A percentile compares a stretch with the other conserved stretches of the same genome.
These are phyloP conservation scores for Penicillium verhagenii DNA, from an alignment of 495 filamentous ascomycete genomes.

Conservation along the genomic window DNA sequence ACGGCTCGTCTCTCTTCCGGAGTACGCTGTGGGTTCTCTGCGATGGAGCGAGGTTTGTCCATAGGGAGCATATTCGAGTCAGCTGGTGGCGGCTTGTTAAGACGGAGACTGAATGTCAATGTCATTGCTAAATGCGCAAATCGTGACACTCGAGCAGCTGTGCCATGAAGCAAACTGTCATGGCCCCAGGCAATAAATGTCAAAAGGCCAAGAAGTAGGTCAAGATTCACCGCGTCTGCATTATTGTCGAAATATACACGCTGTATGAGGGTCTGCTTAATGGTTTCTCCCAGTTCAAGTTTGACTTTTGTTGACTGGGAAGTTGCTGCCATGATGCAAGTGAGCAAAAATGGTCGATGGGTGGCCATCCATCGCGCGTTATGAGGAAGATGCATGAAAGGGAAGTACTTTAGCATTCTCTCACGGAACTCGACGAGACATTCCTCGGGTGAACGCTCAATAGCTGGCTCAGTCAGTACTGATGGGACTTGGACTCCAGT, in stretches of 20 bases:
- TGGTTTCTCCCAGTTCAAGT: conserved; percentile 23
- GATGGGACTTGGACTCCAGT: conserved; percentile 20
- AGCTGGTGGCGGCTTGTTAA: conserved; percentile 42
- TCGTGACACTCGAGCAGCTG: conserved; percentile 29
- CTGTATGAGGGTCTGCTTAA: conserved; percentile 37
- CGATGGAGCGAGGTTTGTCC: background rate
- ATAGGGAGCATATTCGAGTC: conserved; percentile 18
- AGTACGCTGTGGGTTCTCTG: conserved; percentile 14
- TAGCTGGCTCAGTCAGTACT: conserved; percentile 30
- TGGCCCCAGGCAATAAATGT: conserved; percentile 36
- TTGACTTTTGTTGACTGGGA: conserved; percentile 31
- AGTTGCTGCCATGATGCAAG: conserved; percentile 40
- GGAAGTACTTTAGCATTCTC: conserved; percentile 34
- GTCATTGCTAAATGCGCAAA: conserved; percentile 48
- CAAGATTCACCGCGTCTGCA: conserved; percentile 33
- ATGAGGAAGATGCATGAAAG: conserved; percentile 38
- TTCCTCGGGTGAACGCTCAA: conserved; percentile 29
- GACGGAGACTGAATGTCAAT: conserved; percentile 47
- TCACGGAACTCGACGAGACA: conserved; percentile 33
- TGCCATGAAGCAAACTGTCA: conserved; percentile 14
- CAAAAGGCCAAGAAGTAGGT: conserved; percentile 50
- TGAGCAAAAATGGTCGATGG: conserved; percentile 45
- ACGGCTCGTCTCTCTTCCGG: conserved; percentile 46
- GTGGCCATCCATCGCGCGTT: conserved; percentile 33
- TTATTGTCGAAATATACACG: conserved; percentile 43